phyloP scores from a whole-genome alignment of 1,284 basidiomycete species.

The Apiotrichum mycotoxinovorans region DNA sequence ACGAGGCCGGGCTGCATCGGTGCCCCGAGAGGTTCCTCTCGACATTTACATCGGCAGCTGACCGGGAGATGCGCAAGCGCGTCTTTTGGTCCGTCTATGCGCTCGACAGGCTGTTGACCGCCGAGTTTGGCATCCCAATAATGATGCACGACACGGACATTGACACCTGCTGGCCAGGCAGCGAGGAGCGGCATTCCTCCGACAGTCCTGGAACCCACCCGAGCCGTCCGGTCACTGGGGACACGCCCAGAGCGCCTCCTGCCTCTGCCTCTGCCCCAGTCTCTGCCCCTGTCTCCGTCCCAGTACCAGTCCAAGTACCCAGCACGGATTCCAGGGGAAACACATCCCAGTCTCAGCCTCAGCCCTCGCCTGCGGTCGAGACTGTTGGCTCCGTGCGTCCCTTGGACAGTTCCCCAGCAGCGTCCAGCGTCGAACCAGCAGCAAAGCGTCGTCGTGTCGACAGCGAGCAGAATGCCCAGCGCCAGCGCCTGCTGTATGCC shows the following conservation, averaged over 20 bases:
- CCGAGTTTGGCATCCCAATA: conserved; percentile 28
- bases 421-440: neutral
- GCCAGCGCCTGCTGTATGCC: neutral
- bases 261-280: too few relatives aligned
- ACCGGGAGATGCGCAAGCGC: conserved; percentile 26
- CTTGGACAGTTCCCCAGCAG: too few relatives aligned
- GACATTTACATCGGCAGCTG: conserved; percentile 12
- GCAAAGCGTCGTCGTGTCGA: too few relatives aligned
- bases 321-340: too few relatives aligned
- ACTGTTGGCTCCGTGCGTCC: too few relatives aligned
- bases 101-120: conserved; percentile 26
- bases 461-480: neutral
- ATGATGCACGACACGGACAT: conserved; percentile 29
- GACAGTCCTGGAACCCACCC: too few relatives aligned
- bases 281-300: too few relatives aligned
- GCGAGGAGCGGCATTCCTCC: conserved; percentile 12
- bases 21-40: conserved; percentile 22
- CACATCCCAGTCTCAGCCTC: too few relatives aligned
- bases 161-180: conserved; percentile 27
- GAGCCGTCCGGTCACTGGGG: conserved; percentile 4
- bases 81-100: conserved; percentile 29
- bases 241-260: conserved; percentile 12
- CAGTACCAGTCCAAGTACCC: too few relatives aligned
- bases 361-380: too few relatives aligned
- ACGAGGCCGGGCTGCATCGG: conserved; percentile 28